Conservation (phyloP, 345 rosid genomes). For the Populus tremula region DNA sequence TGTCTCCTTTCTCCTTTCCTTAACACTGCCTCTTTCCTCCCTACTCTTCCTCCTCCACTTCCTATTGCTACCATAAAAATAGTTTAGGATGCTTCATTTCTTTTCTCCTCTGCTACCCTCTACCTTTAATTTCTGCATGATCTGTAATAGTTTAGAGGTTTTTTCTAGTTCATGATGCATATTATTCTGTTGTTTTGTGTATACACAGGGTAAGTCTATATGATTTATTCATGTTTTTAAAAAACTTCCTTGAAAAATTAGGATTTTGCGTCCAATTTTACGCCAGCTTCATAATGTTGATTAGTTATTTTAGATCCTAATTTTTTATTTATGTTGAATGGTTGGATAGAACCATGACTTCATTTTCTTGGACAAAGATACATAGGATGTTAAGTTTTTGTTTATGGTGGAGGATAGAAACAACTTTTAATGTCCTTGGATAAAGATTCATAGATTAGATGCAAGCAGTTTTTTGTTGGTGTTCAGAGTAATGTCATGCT, state of each 20-base stretch:
- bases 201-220: neutral
- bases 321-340: neutral
- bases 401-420: neutral
- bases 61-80: constrained; percentile 49
- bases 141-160: constrained; percentile 8
- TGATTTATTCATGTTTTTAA: neutral
- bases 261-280: neutral
- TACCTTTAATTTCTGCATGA: constrained; percentile 30
- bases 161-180: neutral
- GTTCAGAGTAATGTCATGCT: neutral
- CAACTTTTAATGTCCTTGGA: neutral
- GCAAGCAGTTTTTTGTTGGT: neutral
- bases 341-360: neutral
- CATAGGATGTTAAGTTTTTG: neutral
- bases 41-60: constrained; percentile 76
- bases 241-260: neutral
- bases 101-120: constrained; percentile 26
- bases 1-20: constrained; percentile 99
- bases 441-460: neutral
- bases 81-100: constrained; percentile 35
- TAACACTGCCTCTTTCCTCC: constrained; percentile 85
- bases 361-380: neutral
- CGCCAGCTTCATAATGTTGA: neutral
- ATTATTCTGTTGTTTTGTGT: neutral
- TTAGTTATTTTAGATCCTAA: neutral